Evolutionary conservation across 345 rosid species (phyloP).

Genomic region (Hibiscus syriacus): DNA sequence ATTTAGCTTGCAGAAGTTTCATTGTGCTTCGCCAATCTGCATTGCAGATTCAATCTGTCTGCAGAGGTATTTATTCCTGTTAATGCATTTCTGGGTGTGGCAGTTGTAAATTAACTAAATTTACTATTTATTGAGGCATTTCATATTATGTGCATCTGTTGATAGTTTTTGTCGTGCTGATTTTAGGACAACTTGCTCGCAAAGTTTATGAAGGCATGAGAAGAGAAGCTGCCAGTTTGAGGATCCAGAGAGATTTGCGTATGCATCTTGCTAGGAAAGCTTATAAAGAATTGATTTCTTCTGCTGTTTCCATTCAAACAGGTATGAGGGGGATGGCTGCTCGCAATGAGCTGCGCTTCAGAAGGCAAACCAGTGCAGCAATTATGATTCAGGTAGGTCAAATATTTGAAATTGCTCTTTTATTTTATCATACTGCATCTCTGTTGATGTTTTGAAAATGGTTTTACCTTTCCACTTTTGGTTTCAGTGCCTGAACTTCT

Average conservation of each 20-base stretch:
- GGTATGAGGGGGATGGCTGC: constrained; percentile 94
- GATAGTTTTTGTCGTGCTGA: constrained; percentile 11
- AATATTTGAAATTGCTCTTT: background rate
- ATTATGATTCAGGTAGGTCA: constrained; percentile 61
- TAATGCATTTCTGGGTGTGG: background rate
- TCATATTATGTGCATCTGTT: background rate
- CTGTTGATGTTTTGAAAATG: constrained; percentile 3
- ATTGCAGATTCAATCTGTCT: no score
- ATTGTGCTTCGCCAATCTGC: no score
- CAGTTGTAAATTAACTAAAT: background rate
- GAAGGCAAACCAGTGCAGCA: constrained; percentile 72
- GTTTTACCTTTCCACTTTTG: no score
- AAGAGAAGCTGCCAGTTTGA: no score
- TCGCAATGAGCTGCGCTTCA: no score
- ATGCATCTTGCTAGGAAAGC: no score
- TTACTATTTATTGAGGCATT: background rate
- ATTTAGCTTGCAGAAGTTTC: no score
- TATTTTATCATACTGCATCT: background rate
- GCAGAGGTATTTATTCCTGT: no score
- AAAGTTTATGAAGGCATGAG: no score
- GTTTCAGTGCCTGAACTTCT: constrained; percentile 12
- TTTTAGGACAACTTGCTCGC: no score
- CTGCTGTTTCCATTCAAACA: constrained; percentile 65
- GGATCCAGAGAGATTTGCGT: no score
- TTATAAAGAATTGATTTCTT: constrained; percentile 43